These are phyloP conservation scores for Tulasnella sp. DNA, from an alignment of 768 basidiomycete genomes.

Conservation along the genomic window DNA sequence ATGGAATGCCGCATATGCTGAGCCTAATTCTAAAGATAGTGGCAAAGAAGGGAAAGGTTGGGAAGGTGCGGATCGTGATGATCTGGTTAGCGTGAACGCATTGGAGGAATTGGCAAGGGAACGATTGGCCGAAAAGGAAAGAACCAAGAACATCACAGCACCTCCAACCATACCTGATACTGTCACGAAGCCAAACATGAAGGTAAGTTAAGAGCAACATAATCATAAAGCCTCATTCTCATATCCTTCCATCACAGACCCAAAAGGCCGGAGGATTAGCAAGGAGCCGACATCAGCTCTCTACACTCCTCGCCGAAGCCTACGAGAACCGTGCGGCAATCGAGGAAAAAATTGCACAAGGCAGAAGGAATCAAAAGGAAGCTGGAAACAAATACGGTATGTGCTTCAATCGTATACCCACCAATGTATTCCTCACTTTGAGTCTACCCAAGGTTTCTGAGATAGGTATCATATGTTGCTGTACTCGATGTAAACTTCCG, in stretches of 20 bases:
- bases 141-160: constrained; percentile 56
- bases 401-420: constrained; percentile 3
- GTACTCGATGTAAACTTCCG: background rate
- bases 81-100: constrained; percentile 50
- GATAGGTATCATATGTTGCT: background rate
- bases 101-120: constrained; percentile 52
- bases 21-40: constrained; percentile 50
- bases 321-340: constrained; percentile 70
- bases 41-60: constrained; percentile 45
- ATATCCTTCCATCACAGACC: constrained; percentile 34
- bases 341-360: constrained; percentile 76
- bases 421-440: background rate
- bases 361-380: constrained; percentile 70
- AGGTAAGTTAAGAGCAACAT: no score
- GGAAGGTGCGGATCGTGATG: constrained; percentile 46
- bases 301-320: constrained; percentile 68
- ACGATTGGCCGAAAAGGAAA: constrained; percentile 42
- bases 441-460: background rate
- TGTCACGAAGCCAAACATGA: constrained; percentile 47
- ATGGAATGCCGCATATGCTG: constrained; percentile 47
- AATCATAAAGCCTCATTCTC: background rate
- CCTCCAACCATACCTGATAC: constrained; percentile 33
- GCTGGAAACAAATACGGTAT: constrained; percentile 81
- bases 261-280: constrained; percentile 57
- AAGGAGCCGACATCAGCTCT: constrained; percentile 60